Evolutionary conservation across 1,139 yeast species (phyloP), one percentile per base, ranked within the genome.

Genomic region (Hanseniaspora uvarum): DNA sequence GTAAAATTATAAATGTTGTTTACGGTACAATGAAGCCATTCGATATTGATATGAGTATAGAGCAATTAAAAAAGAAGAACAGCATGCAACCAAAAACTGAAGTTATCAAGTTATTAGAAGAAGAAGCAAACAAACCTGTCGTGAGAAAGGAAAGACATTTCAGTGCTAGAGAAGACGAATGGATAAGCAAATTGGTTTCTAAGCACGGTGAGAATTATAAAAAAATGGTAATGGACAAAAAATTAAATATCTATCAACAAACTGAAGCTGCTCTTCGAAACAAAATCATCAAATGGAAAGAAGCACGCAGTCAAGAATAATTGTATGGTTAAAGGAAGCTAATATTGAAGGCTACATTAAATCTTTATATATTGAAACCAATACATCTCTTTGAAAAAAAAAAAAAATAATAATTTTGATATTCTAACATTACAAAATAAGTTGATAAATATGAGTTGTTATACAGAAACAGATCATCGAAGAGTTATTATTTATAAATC

Each of bases 151-250:
- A 74, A 57, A 76, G 87, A 63, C 71, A 68, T 45, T 84, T 79
- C 61, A 79, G 88, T 55, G 82, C 77, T 46, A 73, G 95, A 62
- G 97, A 92, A 68, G 70, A 68, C 49, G 84, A 77, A 39, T 87
- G 96, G 95, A 69, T 87, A 46, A 70, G 69, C 53, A 69, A 70
- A 24, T 72, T 92, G 52, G 76, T 81, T 57, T 79, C 77, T 31
- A 87, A 86, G 68, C 80, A 92, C 65, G 96, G 96, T 19, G 94
- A 88, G 59, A 83, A 92, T 66, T 88, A 81, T 65, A 83, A 78
- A 52, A 85, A 81, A 62, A 92, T 94, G 97, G 83, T 81, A 66
- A 84, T 95, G 85, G 98, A 92, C 66, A 79, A 77, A 70, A 85
- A 84, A 67, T 73, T 89, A 58, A 92, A 92, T 66, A 76, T 84